Percentiles rank a stretch among this genome's conserved stretches.
Evolutionary conservation across 2,329 filamentous ascomycete species (phyloP).

Genomic region (Fusarium gaditjirri): DNA sequence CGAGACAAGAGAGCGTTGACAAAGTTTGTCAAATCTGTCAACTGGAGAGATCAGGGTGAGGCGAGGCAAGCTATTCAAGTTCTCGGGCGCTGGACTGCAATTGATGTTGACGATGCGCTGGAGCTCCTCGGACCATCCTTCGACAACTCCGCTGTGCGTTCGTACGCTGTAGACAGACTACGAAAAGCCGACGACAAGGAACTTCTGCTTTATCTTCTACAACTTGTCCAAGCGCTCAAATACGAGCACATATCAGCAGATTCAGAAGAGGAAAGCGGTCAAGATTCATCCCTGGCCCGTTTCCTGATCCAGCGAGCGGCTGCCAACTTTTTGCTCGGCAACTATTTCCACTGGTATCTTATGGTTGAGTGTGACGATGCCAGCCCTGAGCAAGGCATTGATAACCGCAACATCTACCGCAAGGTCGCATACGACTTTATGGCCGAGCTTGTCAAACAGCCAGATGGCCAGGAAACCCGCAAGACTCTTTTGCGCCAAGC

Average conservation of each 20-base stretch:
- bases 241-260: constrained; percentile 81
- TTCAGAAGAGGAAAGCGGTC: constrained; percentile 64
- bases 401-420: constrained; percentile 86
- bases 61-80: constrained; percentile 90
- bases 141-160: constrained; percentile 86
- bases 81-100: constrained; percentile 92
- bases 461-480: constrained; percentile 77
- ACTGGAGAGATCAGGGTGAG: constrained; percentile 89
- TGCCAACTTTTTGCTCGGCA: constrained; percentile 89
- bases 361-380: constrained; percentile 96
- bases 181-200: constrained; percentile 94
- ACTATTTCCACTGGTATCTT: constrained; percentile 97
- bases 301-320: constrained; percentile 91
- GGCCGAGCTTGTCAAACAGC: constrained; percentile 79
- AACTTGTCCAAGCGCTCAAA: constrained; percentile 95
- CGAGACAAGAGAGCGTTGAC: constrained; percentile 92
- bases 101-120: constrained; percentile 95
- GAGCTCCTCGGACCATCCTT: constrained; percentile 94
- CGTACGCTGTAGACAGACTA: constrained; percentile 91
- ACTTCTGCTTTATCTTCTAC: constrained; percentile 87
- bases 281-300: constrained; percentile 85
- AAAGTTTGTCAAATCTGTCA: constrained; percentile 97
- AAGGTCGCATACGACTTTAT: constrained; percentile 98
- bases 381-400: constrained; percentile 77
- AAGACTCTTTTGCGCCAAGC: constrained; percentile 86